A percentile compares a stretch with the other conserved stretches of the same genome.
These are phyloP conservation scores for Vigna reflexopilosa DNA, from an alignment of 306 rosid species.

Conservation along the genomic window DNA sequence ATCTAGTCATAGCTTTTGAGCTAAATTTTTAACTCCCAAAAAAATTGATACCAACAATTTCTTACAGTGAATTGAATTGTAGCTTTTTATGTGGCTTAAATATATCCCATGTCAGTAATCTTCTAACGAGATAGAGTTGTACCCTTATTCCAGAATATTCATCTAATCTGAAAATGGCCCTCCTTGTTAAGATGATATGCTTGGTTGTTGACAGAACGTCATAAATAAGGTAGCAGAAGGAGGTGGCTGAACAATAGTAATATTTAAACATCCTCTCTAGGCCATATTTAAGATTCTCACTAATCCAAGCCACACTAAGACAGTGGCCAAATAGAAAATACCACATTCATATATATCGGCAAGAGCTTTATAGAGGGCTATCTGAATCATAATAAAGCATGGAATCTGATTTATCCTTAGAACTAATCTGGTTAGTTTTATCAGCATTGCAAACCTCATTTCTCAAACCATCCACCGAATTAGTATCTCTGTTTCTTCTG, in stretches of 20 bases:
- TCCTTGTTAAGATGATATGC: neutral
- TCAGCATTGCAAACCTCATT: constrained; percentile 29
- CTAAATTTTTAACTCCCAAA: neutral
- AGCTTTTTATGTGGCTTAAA: too few species aligned
- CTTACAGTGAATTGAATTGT: too few species aligned
- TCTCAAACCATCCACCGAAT: constrained; percentile 23
- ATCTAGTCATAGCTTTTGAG: neutral
- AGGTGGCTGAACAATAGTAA: neutral
- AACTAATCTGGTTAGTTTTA: constrained; percentile 35
- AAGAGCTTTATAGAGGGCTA: constrained; percentile 23
- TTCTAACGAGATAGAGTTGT: neutral
- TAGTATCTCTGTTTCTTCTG: constrained; percentile 49
- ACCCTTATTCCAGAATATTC: constrained; percentile 13
- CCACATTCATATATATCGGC: constrained; percentile 33
- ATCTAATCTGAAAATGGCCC: neutral
- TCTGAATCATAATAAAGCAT: constrained; percentile 50
- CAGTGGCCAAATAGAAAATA: constrained; percentile 1
- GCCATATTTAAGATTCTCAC: constrained; percentile 31
- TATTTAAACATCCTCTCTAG: constrained; percentile 9
- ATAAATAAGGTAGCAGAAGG: neutral
- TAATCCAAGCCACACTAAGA: constrained; percentile 27
- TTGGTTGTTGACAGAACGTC: constrained; percentile 16
- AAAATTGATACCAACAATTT: neutral
- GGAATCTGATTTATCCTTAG: constrained; percentile 44
- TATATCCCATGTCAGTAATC: neutral